Evolutionary conservation across 2,329 filamentous ascomycete species (phyloP).

Genomic region (Fusarium sp.): DNA sequence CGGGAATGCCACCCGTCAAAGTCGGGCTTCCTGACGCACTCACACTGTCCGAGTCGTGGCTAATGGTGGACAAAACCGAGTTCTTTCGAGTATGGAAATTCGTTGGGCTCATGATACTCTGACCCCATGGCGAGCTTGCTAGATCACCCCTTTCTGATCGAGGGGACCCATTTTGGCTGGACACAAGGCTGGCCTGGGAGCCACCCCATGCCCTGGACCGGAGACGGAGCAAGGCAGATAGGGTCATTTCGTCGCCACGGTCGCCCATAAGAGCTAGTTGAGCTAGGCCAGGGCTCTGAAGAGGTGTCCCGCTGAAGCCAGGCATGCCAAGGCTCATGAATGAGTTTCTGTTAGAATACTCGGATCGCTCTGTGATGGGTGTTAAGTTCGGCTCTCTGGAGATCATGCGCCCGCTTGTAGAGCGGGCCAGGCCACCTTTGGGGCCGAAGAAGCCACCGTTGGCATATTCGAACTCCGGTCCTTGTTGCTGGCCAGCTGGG

Average conservation of each 20-base stretch:
- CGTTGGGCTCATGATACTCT: slow-evolving; percentile 41
- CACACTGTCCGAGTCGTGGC: slow-evolving; percentile 62
- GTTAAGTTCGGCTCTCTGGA: slow-evolving; percentile 92
- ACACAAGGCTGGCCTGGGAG: slow-evolving; percentile 78
- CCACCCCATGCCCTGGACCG: slow-evolving; percentile 84
- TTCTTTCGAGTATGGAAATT: slow-evolving; percentile 61
- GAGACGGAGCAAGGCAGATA: slow-evolving; percentile 79
- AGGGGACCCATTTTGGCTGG: slow-evolving; percentile 65
- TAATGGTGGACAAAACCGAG: slow-evolving; percentile 64
- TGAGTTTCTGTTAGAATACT: slow-evolving; percentile 95
- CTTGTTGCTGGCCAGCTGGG: slow-evolving; percentile 60
- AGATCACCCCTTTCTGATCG: slow-evolving; percentile 64
- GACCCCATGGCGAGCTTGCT: slow-evolving; percentile 58
- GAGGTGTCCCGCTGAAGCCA: slow-evolving; percentile 57
- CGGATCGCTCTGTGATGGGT: slow-evolving; percentile 94
- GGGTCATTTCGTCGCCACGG: slow-evolving; percentile 73
- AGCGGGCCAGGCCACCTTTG: slow-evolving; percentile 74
- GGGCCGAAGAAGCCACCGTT: slow-evolving; percentile 93
- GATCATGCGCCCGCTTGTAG: slow-evolving; percentile 78
- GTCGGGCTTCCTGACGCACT: slow-evolving; percentile 66
- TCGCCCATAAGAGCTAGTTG: slow-evolving; percentile 78
- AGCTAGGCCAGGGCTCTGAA: slow-evolving; percentile 80
- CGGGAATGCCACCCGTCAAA: slow-evolving; percentile 58
- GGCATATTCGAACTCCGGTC: slow-evolving; percentile 69
- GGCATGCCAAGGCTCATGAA: slow-evolving; percentile 76